Conservation (phyloP, 2,329 filamentous ascomycete species). For the Torrubiella hemipterigena region DNA sequence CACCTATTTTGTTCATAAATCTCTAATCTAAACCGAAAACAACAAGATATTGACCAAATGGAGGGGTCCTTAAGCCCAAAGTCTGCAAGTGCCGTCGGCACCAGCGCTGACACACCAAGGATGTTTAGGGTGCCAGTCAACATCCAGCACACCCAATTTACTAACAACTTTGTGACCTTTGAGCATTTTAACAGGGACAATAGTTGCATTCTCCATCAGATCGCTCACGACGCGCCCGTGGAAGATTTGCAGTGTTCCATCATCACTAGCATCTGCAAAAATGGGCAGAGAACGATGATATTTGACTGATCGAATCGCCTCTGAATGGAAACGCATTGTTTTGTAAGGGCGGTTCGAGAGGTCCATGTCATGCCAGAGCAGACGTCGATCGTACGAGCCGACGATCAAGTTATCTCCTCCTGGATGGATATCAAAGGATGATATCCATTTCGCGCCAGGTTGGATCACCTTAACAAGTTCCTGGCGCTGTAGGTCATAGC, state of each 20-base stretch:
- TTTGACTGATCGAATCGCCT: constrained; percentile 80
- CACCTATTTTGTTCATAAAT: too few relatives aligned
- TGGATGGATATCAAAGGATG: constrained; percentile 83
- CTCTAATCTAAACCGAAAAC: too few relatives aligned
- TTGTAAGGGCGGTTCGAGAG: constrained; percentile 86
- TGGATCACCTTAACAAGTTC: constrained; percentile 88
- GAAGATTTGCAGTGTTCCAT: constrained; percentile 91
- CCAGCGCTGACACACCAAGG: constrained; percentile 92
- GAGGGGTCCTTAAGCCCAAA: constrained; percentile 84
- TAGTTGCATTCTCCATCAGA: constrained; percentile 89
- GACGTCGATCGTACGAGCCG: constrained; percentile 83
- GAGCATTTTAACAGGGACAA: constrained; percentile 91
- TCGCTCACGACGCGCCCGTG: constrained; percentile 93
- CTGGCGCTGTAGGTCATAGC: constrained; percentile 86
- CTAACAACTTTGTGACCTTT: constrained; percentile 79
- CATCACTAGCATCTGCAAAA: constrained; percentile 91
- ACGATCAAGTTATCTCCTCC: constrained; percentile 91
- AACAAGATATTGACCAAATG: too few relatives aligned
- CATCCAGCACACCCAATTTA: constrained; percentile 79
- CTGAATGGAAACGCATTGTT: constrained; percentile 86
- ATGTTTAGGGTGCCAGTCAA: constrained; percentile 92
- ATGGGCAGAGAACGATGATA: constrained; percentile 77
- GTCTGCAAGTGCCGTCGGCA: constrained; percentile 79
- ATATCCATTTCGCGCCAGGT: constrained; percentile 88
- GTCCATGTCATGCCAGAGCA: constrained; percentile 96